Base-by-base conservation (phyloP, 441 rosid genomes). In the Manihot esculenta region DNA sequence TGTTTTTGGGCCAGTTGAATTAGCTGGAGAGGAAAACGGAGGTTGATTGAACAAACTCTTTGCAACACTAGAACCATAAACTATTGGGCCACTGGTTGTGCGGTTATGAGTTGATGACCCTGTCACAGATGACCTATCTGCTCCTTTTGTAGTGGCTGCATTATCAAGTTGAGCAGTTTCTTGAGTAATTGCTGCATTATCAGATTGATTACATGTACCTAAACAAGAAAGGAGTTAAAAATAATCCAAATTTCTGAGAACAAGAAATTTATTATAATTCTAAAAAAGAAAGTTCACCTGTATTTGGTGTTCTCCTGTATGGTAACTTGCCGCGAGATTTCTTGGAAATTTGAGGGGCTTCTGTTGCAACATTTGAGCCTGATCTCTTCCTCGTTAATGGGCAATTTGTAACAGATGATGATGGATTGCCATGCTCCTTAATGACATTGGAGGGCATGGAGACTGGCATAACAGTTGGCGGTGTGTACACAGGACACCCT, bases 11-110 rank as follows among this genome's bases (percentile, higher is more conserved):
- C 77, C 81, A 14, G 88, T 72, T 7, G 94, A 81, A 72, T 69
- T 80, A 54, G 73, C 55, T 23, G 88, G 84, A 77, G 82, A 71
- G 27, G 83, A 76, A 1, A 71, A 13, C 64, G 47, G 57, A 70
- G 78, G 70, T 80, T 81, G 87, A 75, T 80, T 79, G 79, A 88
- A 87, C 81, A 91, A 82, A 81, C 90, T 80, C 82, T 91, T 88
- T 1, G 80, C 93, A 56, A 88, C 88, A 33, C 79, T 76, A 21
- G 93, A 83, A 45, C 78, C 83, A 21, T 78, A 84, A 70, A 61
- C 74, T 18, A 76, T 14, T 0, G 79, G 44, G 38, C 65, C 78
- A 76, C 63, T 67, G 38, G 66, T 42, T 18, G 68, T 63, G 38
- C 42, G 48, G 45, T 62, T 75, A 33, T 71, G 65, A 5, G 74